A percentile compares a stretch with the other conserved stretches of the same genome.
Conservation (phyloP, 805 yeast genomes). For the Metschnikowia bowlesiae region DNA sequence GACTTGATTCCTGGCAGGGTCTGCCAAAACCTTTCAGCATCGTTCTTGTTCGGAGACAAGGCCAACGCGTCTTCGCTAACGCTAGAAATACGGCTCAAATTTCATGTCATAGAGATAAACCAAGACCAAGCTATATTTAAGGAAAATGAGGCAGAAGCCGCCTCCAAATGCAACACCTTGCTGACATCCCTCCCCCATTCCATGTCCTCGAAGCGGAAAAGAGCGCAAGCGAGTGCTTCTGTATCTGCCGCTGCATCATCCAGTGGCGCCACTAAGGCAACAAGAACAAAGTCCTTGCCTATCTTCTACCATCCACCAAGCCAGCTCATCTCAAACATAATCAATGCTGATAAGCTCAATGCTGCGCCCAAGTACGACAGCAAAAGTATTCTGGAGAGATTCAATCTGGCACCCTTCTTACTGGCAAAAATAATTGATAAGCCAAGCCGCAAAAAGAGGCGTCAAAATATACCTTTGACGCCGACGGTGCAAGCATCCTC, state of each 20-base stretch:
- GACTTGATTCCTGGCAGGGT: slow-evolving; percentile 48
- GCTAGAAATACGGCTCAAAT: slow-evolving; percentile 51
- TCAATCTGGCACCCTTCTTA: slow-evolving; percentile 43
- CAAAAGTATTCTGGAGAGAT: slow-evolving; percentile 39
- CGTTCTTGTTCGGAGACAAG: slow-evolving; percentile 34
- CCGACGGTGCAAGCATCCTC: slow-evolving; percentile 13
- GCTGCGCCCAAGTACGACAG: slow-evolving; percentile 36
- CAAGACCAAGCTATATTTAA: slow-evolving; percentile 7
- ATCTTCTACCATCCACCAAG: slow-evolving; percentile 36
- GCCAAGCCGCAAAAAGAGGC: slow-evolving; percentile 24
- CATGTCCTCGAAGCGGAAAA: slow-evolving; percentile 6
- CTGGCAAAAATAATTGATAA: slow-evolving; percentile 40
- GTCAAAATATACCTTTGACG: slow-evolving; percentile 16
- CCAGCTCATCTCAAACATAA: slow-evolving; percentile 37
- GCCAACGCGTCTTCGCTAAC: slow-evolving; percentile 42
- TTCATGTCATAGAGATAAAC: slow-evolving; percentile 34
- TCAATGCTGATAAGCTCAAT: slow-evolving; percentile 39
- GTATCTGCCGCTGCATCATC: slow-evolving; percentile 11
- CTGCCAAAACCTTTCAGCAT: slow-evolving; percentile 52
- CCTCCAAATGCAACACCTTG: not conserved
- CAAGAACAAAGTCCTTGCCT: slow-evolving; percentile 42
- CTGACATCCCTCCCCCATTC: slow-evolving; percentile 3
- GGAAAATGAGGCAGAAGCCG: slow-evolving; percentile 7
- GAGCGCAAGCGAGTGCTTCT: slow-evolving; percentile 7
- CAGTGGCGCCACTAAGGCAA: slow-evolving; percentile 33